Evolutionary conservation across 176 grass and related monocot species (phyloP).

Genomic region (Carex cristatella): DNA sequence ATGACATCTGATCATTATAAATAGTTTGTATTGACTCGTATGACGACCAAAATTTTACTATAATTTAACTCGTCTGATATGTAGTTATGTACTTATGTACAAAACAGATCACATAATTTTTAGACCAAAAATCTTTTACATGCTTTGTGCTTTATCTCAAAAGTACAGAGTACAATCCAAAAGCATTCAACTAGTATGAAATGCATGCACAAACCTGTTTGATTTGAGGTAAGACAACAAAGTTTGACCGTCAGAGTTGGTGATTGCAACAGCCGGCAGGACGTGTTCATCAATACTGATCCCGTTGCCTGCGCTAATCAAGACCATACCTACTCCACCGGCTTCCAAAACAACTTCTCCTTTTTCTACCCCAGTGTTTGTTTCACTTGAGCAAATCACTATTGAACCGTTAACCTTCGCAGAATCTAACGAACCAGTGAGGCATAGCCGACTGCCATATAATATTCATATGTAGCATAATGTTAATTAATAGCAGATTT

Average conservation of each 20-base stretch:
- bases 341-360: conserved; percentile 37
- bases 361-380: conserved; percentile 27
- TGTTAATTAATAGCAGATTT: background rate
- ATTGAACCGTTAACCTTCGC: conserved; percentile 49
- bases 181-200: background rate
- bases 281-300: conserved; percentile 21
- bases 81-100: no score
- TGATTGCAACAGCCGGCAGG: conserved; percentile 51
- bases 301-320: background rate
- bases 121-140: background rate
- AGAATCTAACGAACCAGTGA: conserved; percentile 32
- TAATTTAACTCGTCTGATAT: no score
- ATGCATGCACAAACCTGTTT: conserved; percentile 4
- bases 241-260: conserved; percentile 30
- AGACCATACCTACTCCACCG: conserved; percentile 46
- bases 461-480: background rate
- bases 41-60: no score
- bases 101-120: no score
- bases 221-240: conserved; percentile 41
- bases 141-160: background rate
- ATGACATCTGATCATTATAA: no score
- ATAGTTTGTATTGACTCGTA: no score
- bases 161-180: background rate
- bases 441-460: conserved; percentile 33
- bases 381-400: conserved; percentile 52